Evolutionary conservation across 208 protist genomes (phyloP).

Genomic region (Trypanosoma congolense): DNA sequence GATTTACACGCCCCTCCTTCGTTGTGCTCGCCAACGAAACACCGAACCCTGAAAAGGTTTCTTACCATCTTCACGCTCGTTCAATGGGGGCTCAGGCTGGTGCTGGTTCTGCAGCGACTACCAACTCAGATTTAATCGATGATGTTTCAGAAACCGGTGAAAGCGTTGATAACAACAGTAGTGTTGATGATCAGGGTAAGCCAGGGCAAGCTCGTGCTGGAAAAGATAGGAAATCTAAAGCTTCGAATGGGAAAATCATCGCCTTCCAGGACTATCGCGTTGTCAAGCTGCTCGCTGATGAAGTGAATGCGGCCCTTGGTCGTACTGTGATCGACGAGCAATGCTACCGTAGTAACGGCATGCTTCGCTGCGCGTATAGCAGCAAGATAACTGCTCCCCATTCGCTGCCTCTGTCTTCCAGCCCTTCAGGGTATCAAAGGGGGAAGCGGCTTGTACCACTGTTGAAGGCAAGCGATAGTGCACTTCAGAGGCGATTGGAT

Average conservation of each 20-base stretch:
- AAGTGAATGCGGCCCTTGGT: constrained; percentile 71
- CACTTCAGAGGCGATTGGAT: constrained; percentile 43
- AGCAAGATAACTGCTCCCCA: constrained; percentile 33
- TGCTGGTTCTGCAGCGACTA: background rate
- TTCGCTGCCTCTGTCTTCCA: background rate
- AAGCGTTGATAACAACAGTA: constrained; percentile 8
- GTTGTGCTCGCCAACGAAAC: constrained; percentile 69
- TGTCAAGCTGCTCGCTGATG: constrained; percentile 68
- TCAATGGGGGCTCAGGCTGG: constrained; percentile 27
- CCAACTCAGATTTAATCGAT: no score
- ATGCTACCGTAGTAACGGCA: constrained; percentile 69
- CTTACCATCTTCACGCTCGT: constrained; percentile 73
- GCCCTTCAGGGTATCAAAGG: constrained; percentile 3
- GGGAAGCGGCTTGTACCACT: constrained; percentile 43
- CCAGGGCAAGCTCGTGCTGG: background rate
- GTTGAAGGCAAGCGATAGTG: constrained; percentile 32
- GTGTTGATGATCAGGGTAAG: constrained; percentile 21
- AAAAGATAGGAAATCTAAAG: background rate
- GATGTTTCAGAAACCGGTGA: no score
- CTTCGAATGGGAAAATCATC: constrained; percentile 29
- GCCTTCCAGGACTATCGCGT: constrained; percentile 78
- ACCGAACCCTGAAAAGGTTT: constrained; percentile 49
- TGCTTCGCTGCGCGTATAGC: constrained; percentile 79
- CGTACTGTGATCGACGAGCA: constrained; percentile 55
- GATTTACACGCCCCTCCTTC: constrained; percentile 72